A percentile compares a stretch with the other conserved stretches of the same genome.
Conservation (phyloP, 1,284 basidiomycete species). For the Chalciporus sp. region DNA sequence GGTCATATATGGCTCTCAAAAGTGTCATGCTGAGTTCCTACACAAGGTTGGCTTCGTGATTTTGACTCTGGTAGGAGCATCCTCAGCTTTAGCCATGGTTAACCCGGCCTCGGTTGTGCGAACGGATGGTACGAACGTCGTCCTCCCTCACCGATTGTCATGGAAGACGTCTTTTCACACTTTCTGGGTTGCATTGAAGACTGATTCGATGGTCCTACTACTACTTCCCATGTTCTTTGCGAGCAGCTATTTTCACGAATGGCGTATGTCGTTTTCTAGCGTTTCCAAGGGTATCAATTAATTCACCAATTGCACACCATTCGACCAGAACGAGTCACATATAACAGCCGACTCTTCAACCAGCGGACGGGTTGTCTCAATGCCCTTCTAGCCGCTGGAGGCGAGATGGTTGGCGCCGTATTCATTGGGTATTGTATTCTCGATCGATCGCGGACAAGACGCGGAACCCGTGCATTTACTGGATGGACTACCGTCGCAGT, state of each 20-base stretch:
- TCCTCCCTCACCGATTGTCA: conserved; percentile 31
- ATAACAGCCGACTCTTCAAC: conserved; percentile 49
- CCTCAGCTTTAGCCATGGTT: conserved; percentile 36
- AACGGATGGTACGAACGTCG: conserved; percentile 39
- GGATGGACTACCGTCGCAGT: conserved; percentile 49
- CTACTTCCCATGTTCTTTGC: conserved; percentile 43
- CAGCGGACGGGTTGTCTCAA: conserved; percentile 42
- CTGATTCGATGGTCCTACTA: conserved; percentile 39
- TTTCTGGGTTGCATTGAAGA: conserved; percentile 37
- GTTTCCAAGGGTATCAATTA: background rate
- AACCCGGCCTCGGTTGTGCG: conserved; percentile 40
- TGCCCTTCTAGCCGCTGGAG: conserved; percentile 41
- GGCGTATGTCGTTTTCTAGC: conserved; percentile 29
- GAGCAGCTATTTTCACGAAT: conserved; percentile 42
- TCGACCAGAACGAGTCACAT: conserved; percentile 58
- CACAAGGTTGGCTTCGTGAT: conserved; percentile 48
- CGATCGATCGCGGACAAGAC: conserved; percentile 43
- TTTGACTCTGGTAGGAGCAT: conserved; percentile 36
- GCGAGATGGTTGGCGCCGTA: conserved; percentile 41
- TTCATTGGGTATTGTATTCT: conserved; percentile 43
- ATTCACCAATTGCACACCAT: conserved; percentile 33
- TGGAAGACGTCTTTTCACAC: conserved; percentile 40
- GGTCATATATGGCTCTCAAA: conserved; percentile 16
- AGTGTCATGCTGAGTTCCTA: background rate
- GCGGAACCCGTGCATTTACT: conserved; percentile 51